phyloP scores from a whole-genome alignment of 306 rosid species.

The Prunus mongolica region DNA sequence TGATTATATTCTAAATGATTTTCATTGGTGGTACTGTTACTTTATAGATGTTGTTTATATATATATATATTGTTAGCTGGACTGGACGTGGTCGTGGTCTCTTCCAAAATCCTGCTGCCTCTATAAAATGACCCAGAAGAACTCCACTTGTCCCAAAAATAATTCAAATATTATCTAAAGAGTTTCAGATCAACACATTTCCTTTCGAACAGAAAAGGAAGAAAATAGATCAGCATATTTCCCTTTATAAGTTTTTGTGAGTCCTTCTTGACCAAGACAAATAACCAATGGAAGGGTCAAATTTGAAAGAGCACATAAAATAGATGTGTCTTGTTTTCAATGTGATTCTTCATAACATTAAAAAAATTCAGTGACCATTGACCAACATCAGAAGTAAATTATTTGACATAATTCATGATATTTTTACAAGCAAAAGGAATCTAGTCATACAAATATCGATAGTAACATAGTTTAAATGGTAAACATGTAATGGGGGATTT shows the following conservation, averaged over 20 bases:
- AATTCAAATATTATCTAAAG: neutral
- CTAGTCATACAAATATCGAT: constrained; percentile 34
- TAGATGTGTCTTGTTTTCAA: neutral
- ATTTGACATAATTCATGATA: constrained; percentile 19
- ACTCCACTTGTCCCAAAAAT: neutral
- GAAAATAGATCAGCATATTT: neutral
- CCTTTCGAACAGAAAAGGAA: neutral
- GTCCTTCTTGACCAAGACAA: neutral
- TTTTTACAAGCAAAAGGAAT: constrained; percentile 38
- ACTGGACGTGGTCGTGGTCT: too few relatives aligned
- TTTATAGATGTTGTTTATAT: too few relatives aligned
- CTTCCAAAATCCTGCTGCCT: neutral
- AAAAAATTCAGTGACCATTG: neutral
- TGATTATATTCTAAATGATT: too few relatives aligned
- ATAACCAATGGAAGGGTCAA: neutral
- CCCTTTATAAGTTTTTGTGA: neutral
- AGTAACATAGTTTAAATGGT: constrained; percentile 19
- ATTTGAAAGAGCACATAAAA: neutral
- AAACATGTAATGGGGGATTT: constrained; percentile 28
- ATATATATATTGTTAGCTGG: neutral
- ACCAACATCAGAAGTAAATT: neutral
- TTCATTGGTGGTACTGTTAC: neutral
- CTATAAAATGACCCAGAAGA: neutral
- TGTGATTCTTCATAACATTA: neutral
- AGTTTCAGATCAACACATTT: too few relatives aligned